Conservation (phyloP, 2,329 filamentous ascomycete genomes). For the Paecilomyces variotii region DNA sequence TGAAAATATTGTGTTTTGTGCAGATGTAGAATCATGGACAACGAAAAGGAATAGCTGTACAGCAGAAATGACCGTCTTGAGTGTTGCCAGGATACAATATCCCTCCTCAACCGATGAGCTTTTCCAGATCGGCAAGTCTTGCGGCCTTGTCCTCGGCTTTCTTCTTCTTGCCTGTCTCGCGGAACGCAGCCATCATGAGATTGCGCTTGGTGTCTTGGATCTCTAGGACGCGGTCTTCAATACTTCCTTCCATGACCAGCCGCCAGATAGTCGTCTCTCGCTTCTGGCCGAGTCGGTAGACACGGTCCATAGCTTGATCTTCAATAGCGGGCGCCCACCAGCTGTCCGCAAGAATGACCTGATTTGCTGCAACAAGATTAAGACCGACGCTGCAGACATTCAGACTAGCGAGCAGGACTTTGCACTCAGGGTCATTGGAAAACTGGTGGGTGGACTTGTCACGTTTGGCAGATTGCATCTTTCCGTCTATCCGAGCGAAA, state of each 20-base stretch:
- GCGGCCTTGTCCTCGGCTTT: conserved; percentile 48
- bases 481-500: conserved; percentile 70
- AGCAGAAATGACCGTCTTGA: neutral
- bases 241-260: conserved; percentile 68
- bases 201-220: conserved; percentile 73
- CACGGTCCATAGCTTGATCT: conserved; percentile 82
- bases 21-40: neutral
- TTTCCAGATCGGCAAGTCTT: conserved; percentile 43
- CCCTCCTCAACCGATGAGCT: conserved; percentile 12
- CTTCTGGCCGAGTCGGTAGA: conserved; percentile 77
- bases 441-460: conserved; percentile 63
- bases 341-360: conserved; percentile 72
- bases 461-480: conserved; percentile 61
- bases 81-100: neutral
- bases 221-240: conserved; percentile 72
- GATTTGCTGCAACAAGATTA: conserved; percentile 78
- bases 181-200: conserved; percentile 70
- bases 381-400: conserved; percentile 77
- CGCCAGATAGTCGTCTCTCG: conserved; percentile 71
- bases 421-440: conserved; percentile 58
- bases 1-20: too few relatives aligned
- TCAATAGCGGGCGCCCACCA: conserved; percentile 95
- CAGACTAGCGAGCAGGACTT: conserved; percentile 73
- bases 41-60: neutral
- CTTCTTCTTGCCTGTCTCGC: conserved; percentile 56